Conservation (phyloP, 1,139 yeast species). For the Candida sp. region DNA sequence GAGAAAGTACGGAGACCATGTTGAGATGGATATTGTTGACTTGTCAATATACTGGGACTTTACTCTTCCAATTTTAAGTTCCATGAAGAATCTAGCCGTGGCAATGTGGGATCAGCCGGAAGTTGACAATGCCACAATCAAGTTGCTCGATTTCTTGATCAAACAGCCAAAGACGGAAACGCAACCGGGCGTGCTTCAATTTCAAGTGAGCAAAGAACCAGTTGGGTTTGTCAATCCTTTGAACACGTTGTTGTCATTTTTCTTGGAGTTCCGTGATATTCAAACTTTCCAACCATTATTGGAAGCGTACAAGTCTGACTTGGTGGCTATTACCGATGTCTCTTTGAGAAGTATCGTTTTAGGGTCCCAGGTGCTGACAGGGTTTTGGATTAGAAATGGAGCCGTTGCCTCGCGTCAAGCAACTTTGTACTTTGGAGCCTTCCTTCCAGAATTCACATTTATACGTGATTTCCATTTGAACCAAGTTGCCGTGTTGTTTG, state of each 20-base stretch:
- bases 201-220: constrained; percentile 50
- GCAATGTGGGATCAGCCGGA: constrained; percentile 24
- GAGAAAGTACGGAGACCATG: constrained; percentile 73
- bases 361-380: constrained; percentile 74
- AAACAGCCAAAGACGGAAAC: constrained; percentile 22
- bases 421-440: constrained; percentile 32
- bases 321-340: constrained; percentile 53
- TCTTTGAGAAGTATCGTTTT: constrained; percentile 67
- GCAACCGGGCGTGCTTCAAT: constrained; percentile 43
- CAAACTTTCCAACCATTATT: constrained; percentile 20
- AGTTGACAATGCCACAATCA: constrained; percentile 13
- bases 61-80: constrained; percentile 49
- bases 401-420: constrained; percentile 53
- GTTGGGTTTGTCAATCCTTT: constrained; percentile 65
- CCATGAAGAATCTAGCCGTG: constrained; percentile 49
- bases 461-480: constrained; percentile 58
- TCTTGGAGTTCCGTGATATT: constrained; percentile 38
- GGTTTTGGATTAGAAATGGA: constrained; percentile 94
- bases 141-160: constrained; percentile 7
- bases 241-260: constrained; percentile 53
- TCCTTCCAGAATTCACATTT: constrained; percentile 40
- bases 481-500: constrained; percentile 56
- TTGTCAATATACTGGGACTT: constrained; percentile 53
- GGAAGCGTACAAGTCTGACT: constrained; percentile 24
- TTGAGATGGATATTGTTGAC: constrained; percentile 55